Percentiles rank a stretch among this genome's conserved stretches.
Evolutionary conservation across 1,284 basidiomycete species (phyloP).

Genomic region (Takashimella koratensis): DNA sequence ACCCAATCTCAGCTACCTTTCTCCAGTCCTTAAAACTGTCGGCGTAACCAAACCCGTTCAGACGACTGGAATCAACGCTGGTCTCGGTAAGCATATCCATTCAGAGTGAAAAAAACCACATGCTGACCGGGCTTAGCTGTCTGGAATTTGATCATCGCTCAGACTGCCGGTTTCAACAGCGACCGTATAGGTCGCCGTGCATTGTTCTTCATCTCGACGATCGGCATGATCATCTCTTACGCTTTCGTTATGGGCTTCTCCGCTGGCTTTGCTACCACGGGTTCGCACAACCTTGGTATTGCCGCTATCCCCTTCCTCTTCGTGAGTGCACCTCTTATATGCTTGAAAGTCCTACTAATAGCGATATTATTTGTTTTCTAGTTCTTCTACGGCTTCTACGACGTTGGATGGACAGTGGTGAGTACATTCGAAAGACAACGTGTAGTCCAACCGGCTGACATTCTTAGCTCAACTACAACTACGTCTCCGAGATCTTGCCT

Average conservation of each 20-base stretch:
- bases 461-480: background rate
- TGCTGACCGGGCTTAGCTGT: too few relatives aligned
- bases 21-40: conserved; percentile 10
- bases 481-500: conserved; percentile 25
- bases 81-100: too few relatives aligned
- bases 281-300: conserved; percentile 15
- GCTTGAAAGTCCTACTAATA: too few relatives aligned
- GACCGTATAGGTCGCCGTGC: conserved; percentile 28
- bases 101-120: too few relatives aligned
- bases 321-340: conserved; percentile 18
- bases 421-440: too few relatives aligned
- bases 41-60: conserved; percentile 15
- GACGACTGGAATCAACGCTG: conserved; percentile 27
- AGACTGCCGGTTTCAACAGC: conserved; percentile 7
- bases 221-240: conserved; percentile 62
- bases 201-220: conserved; percentile 52
- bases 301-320: conserved; percentile 28
- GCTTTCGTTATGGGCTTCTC: conserved; percentile 64
- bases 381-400: conserved; percentile 21
- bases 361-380: conserved; percentile 9
- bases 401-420: conserved; percentile 11
- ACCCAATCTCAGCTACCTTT: conserved; percentile 29
- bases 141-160: conserved; percentile 20
- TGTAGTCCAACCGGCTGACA: conserved; percentile 55
- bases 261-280: conserved; percentile 49